Evolutionary conservation across 371 early-diverging fungal species (phyloP).

Genomic region (Apophysomyces ossiformis): DNA sequence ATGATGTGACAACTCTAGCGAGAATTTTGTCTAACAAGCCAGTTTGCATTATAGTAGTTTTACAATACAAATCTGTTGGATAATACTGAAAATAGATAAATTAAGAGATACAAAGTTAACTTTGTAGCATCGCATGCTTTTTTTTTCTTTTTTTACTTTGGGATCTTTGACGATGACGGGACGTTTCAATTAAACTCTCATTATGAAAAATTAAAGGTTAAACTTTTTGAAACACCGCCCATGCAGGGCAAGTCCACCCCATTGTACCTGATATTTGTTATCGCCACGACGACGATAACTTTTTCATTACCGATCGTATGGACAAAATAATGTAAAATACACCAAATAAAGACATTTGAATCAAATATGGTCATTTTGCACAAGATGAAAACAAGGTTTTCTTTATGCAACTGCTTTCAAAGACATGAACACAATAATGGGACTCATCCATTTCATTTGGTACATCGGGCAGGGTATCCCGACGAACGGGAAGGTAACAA

Average conservation of each 20-base stretch:
- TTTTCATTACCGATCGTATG: neutral
- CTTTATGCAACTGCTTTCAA: conserved; percentile 1
- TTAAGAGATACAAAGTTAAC: neutral
- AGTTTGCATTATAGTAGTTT: too few species aligned
- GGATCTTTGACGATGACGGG: neutral
- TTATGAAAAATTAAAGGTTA: conserved; percentile 1
- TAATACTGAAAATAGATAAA: neutral
- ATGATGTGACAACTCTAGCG: conserved; percentile 2
- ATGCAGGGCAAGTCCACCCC: neutral
- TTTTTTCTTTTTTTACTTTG: neutral
- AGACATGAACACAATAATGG: neutral
- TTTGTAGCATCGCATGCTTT: neutral
- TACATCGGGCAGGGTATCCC: neutral
- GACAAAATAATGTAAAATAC: neutral
- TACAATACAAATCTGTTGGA: too few species aligned
- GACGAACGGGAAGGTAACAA: neutral
- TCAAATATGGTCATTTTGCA: conserved; percentile 3
- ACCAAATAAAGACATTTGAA: neutral
- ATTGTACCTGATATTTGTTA: neutral
- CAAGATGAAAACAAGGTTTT: conserved; percentile 7
- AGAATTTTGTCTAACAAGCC: neutral
- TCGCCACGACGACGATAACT: neutral
- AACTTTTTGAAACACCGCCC: neutral
- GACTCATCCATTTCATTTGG: conserved; percentile 4
- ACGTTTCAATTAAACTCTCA: conserved; percentile 7